phyloP scores from a whole-genome alignment of 2,329 filamentous ascomycete genomes.

The Pseudocercospora musae region DNA sequence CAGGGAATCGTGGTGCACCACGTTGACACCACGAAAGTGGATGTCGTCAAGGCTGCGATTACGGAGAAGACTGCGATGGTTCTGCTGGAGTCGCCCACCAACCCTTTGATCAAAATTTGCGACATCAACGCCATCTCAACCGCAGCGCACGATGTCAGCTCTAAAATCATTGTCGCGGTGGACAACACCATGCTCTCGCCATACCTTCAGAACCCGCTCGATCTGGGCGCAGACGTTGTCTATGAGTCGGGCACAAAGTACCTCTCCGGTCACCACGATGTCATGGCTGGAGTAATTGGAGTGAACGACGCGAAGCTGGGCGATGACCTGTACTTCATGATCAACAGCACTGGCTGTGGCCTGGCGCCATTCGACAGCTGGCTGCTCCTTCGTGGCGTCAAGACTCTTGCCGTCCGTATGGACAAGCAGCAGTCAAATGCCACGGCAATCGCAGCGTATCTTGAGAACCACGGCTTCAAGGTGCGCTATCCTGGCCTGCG shows the following conservation, averaged over 20 bases:
- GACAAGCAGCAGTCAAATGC: slow-evolving; percentile 96
- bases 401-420: slow-evolving; percentile 96
- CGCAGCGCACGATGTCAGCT: slow-evolving; percentile 72
- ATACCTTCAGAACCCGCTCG: slow-evolving; percentile 87
- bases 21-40: slow-evolving; percentile 83
- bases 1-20: slow-evolving; percentile 92
- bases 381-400: slow-evolving; percentile 90
- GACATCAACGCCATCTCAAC: slow-evolving; percentile 80
- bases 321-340: slow-evolving; percentile 92
- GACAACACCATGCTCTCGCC: slow-evolving; percentile 99
- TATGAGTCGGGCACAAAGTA: slow-evolving; percentile 99
- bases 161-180: slow-evolving; percentile 78
- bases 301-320: slow-evolving; percentile 78
- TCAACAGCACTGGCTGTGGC: slow-evolving; percentile 94
- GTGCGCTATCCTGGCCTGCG: slow-evolving; percentile 92
- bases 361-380: slow-evolving; percentile 94
- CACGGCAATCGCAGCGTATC: slow-evolving; percentile 84
- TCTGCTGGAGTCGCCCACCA: slow-evolving; percentile 91
- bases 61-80: slow-evolving; percentile 89
- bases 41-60: slow-evolving; percentile 66
- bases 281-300: slow-evolving; percentile 97
- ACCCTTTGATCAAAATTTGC: slow-evolving; percentile 96
- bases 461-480: slow-evolving; percentile 86
- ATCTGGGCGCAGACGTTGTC: slow-evolving; percentile 90
- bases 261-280: slow-evolving; percentile 93